These are phyloP conservation scores for Hyphopichia fennica DNA, from an alignment of 1,139 yeast genomes.

Conservation along the genomic window DNA sequence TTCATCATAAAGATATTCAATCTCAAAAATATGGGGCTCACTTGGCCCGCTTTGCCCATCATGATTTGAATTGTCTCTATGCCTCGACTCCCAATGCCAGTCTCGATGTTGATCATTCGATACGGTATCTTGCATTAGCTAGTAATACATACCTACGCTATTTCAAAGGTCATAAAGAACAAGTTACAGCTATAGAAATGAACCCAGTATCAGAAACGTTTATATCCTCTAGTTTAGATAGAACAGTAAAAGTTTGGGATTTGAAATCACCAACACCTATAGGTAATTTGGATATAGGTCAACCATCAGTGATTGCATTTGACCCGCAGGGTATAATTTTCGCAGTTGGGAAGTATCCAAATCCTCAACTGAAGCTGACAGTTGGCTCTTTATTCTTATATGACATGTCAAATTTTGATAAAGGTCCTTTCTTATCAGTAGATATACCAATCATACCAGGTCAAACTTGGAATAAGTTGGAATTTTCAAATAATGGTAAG, in stretches of 20 bases:
- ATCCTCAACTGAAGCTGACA: constrained; percentile 15
- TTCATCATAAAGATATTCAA: constrained; percentile 62
- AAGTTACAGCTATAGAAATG: constrained; percentile 71
- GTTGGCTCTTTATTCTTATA: constrained; percentile 56
- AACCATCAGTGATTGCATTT: constrained; percentile 60
- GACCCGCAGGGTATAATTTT: constrained; percentile 86
- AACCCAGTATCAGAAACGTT: constrained; percentile 72
- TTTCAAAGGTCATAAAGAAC: constrained; percentile 80
- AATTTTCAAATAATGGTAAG: constrained; percentile 83
- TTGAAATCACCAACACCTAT: constrained; percentile 59
- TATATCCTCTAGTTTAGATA: constrained; percentile 70
- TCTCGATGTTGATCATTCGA: constrained; percentile 59
- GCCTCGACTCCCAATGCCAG: constrained; percentile 64
- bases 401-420: constrained; percentile 57
- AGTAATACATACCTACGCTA: constrained; percentile 81
- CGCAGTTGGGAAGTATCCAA: constrained; percentile 57
- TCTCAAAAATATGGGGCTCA: constrained; percentile 94
- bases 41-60: constrained; percentile 81
- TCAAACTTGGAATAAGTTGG: constrained; percentile 62
- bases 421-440: constrained; percentile 51
- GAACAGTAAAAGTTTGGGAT: constrained; percentile 88
- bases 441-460: constrained; percentile 23
- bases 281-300: constrained; percentile 61
- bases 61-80: constrained; percentile 70
- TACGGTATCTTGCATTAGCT: constrained; percentile 72